phyloP scores from a whole-genome alignment of 345 rosid genomes.

The Psidium guajava region DNA sequence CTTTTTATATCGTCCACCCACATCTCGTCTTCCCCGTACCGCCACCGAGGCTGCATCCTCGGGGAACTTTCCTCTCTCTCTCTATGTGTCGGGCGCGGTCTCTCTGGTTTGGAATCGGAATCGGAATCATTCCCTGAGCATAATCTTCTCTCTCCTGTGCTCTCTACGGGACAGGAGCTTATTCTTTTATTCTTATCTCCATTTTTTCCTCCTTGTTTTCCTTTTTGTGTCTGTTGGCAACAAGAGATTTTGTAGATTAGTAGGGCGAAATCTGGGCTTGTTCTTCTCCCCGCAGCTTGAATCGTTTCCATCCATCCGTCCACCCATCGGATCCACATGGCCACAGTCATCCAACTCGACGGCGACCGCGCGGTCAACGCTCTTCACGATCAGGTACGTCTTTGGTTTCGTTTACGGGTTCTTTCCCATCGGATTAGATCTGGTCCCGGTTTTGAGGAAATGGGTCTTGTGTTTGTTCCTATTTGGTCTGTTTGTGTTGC shows the following conservation, averaged over 20 bases:
- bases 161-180: neutral
- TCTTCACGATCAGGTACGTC: slow-evolving; percentile 19
- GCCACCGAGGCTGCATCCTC: neutral
- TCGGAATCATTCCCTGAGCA: neutral
- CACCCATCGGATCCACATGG: slow-evolving; percentile 2
- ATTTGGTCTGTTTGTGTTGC: neutral
- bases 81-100: neutral
- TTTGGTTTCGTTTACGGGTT: neutral
- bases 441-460: neutral
- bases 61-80: neutral
- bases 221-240: neutral
- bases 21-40: neutral
- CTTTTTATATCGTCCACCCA: neutral
- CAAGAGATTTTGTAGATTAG: neutral
- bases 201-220: too few species aligned
- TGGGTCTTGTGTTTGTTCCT: neutral
- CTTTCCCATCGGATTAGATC: neutral
- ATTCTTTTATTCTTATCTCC: neutral
- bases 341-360: slow-evolving; percentile 8
- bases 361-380: slow-evolving; percentile 1
- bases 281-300: neutral
- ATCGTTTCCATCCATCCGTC: neutral
- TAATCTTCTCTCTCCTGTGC: neutral
- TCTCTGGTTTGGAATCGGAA: neutral
- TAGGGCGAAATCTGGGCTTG: neutral